Base-by-base conservation (phyloP, 2,329 filamentous ascomycete species). In the Rhynchosporium graminicola region DNA sequence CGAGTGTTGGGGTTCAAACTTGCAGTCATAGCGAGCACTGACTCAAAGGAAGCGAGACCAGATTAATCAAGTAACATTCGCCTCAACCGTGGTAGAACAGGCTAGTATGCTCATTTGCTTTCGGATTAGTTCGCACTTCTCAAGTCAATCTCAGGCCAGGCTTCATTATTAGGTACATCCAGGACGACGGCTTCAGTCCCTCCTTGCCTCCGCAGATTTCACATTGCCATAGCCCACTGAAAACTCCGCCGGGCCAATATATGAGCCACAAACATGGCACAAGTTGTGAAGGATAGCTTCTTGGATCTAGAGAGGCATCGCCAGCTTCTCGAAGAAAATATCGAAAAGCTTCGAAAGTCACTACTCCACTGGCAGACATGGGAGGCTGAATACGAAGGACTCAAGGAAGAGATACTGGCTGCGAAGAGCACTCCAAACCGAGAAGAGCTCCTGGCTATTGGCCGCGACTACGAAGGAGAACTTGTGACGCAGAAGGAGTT, bases 321-420 rank as follows among this genome's bases (percentile, higher is more conserved):
- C 15, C 79, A 83, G 68, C 82, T 87, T 64, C 86, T 98, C 7
- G 91, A 97, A 75, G 83, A 86, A 43, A 92, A 88, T 67, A 83
- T 96, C 52, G 78, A 82, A 56, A 86, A 91, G 74, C 83, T 98
- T 26, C 85, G 85, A 60, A 86, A 89, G 71, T 87, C 90, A 6
- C 82, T 98, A 59, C 86, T 87, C 65, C 89, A 96, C 78, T 99
- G 94, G 94, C 89, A 91, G 67, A 88, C 87, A 60, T 96, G 91
- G 85, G 93, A 96, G 74, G 86, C 90, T 54, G 94, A 98, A 75
- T 98, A 98, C 76, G 91, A 97, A 73, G 86, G 88, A 29, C 82
- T 98, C 65, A 92, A 90, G 74, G 91, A 96, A 74, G 91, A 96
- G 71, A 83, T 98, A 36, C 77, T 85, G 58, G 80, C 68, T 7